Conservation (phyloP, 2,329 filamentous ascomycete genomes). For the Epicoccum nigrum region DNA sequence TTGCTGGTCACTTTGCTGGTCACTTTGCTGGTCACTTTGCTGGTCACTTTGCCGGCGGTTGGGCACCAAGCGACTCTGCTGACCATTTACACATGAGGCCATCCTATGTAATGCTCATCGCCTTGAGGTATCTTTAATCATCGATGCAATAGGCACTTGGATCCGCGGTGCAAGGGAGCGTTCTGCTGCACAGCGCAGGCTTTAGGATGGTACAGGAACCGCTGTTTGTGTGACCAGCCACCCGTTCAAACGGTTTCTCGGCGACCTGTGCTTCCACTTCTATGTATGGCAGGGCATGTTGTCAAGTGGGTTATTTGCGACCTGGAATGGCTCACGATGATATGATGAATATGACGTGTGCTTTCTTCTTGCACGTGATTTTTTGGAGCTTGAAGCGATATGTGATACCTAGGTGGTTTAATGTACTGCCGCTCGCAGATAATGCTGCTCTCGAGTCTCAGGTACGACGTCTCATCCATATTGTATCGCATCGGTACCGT, state of each 20-base stretch:
- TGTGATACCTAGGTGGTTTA: too few relatives aligned
- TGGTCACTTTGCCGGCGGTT: too few relatives aligned
- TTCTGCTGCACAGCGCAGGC: slow-evolving; percentile 5
- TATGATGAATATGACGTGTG: neutral
- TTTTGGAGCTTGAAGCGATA: neutral
- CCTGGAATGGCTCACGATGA: neutral
- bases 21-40: too few relatives aligned
- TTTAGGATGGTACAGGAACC: slow-evolving; percentile 11
- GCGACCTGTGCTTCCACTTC: slow-evolving; percentile 13
- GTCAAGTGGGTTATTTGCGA: neutral
- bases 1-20: too few relatives aligned
- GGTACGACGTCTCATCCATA: slow-evolving; percentile 5
- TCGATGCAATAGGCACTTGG: slow-evolving; percentile 4
- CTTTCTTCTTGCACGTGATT: neutral
- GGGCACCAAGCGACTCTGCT: too few relatives aligned
- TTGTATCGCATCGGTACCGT: slow-evolving; percentile 15
- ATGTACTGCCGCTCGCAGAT: neutral
- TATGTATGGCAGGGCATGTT: slow-evolving; percentile 2
- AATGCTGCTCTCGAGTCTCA: slow-evolving; percentile 4
- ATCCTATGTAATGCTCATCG: too few relatives aligned
- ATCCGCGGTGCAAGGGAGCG: slow-evolving; percentile 10
- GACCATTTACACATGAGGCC: too few relatives aligned
- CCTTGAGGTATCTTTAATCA: slow-evolving; percentile 6
- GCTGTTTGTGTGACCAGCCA: slow-evolving; percentile 7
- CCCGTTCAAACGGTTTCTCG: slow-evolving; percentile 7